A percentile compares a stretch with the other conserved stretches of the same genome.
Evolutionary conservation across 2,329 filamentous ascomycete species (phyloP).

Genomic region (Seiridium cupressi): DNA sequence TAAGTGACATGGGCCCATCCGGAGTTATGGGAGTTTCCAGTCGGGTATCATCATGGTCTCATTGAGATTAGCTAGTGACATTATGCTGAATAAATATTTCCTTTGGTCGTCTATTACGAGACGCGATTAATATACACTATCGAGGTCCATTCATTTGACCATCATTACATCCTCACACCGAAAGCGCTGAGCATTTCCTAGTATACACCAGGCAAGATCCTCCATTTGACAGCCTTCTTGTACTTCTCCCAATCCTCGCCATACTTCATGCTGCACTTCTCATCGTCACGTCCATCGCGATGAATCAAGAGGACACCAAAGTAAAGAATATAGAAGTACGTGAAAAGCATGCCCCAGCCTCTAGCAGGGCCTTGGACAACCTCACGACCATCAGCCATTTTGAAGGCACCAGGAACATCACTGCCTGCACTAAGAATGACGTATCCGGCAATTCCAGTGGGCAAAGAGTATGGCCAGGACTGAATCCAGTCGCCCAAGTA

Average conservation of each 20-base stretch:
- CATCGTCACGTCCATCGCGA: conserved; percentile 82
- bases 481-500: conserved; percentile 95
- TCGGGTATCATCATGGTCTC: too few species aligned
- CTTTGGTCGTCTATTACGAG: too few species aligned
- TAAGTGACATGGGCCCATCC: too few species aligned
- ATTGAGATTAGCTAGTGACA: too few species aligned
- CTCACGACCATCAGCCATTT: conserved; percentile 59
- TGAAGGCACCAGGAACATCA: conserved; percentile 49
- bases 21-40: too few species aligned
- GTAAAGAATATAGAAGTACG: conserved; percentile 93
- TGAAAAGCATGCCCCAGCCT: conserved; percentile 84
- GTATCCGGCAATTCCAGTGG: conserved; percentile 83
- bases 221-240: conserved; percentile 75
- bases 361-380: conserved; percentile 70
- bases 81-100: too few species aligned
- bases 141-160: too few species aligned
- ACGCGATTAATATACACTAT: too few species aligned
- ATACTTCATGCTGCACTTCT: conserved; percentile 89
- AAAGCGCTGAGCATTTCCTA: conserved; percentile 32
- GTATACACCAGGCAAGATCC: conserved; percentile 85
- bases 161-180: too few species aligned
- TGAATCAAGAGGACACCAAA: conserved; percentile 86
- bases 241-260: conserved; percentile 91
- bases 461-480: conserved; percentile 85
- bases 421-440: conserved; percentile 60